phyloP scores from a whole-genome alignment of 169 alveolate genomes.

The Plasmodium vinckei region DNA sequence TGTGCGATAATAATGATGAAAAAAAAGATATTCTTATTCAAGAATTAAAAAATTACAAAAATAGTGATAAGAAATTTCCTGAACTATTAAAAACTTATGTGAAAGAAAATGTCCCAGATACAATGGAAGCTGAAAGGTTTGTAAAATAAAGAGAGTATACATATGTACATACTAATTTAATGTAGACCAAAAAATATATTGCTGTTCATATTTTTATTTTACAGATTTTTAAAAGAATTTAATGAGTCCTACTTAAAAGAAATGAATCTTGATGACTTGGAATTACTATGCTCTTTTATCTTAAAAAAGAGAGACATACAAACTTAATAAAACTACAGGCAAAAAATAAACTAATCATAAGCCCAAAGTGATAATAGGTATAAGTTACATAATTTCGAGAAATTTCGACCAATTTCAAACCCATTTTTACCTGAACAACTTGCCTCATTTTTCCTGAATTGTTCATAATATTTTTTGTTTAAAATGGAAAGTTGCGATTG shows the following conservation, averaged over 20 bases:
- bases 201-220: not conserved
- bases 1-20: conserved; percentile 46
- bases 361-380: no score
- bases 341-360: not conserved
- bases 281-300: conserved; percentile 49
- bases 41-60: conserved; percentile 44
- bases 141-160: not conserved
- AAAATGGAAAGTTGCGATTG: no score
- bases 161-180: not conserved
- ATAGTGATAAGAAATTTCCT: conserved; percentile 49
- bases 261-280: conserved; percentile 63
- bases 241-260: conserved; percentile 42
- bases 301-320: conserved; percentile 34
- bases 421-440: no score
- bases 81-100: conserved; percentile 35
- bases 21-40: conserved; percentile 29
- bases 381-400: no score
- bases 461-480: no score
- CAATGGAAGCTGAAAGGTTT: conserved; percentile 39
- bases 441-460: no score
- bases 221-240: conserved; percentile 35
- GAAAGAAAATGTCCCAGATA: conserved; percentile 20
- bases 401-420: no score
- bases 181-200: not conserved
- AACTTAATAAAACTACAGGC: not conserved